These are phyloP conservation scores for Pascua sp. DNA, from an alignment of 1,284 basidiomycete species.

Conservation along the genomic window DNA sequence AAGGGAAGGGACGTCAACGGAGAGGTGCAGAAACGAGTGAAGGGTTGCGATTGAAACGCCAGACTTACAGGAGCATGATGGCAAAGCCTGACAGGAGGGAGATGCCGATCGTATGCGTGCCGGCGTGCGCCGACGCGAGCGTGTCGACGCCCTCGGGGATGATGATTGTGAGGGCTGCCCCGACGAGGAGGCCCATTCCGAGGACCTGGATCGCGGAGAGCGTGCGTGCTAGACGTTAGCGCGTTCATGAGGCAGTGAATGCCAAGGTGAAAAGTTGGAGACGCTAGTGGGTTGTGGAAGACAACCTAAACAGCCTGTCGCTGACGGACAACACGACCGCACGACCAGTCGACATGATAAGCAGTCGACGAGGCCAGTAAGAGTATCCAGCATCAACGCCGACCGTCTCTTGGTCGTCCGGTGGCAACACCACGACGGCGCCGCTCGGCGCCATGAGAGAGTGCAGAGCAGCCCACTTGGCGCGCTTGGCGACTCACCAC, in stretches of 20 bases:
- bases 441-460: not conserved
- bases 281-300: not conserved
- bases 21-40: conserved; percentile 33
- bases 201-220: conserved; percentile 64
- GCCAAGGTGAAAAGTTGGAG: too few relatives aligned
- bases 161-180: conserved; percentile 82
- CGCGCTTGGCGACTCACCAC: conserved; percentile 57
- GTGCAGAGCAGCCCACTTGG: not conserved
- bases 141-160: conserved; percentile 74
- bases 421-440: not conserved
- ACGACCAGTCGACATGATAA: too few relatives aligned
- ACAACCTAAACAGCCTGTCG: not conserved
- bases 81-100: conserved; percentile 75
- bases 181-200: conserved; percentile 79
- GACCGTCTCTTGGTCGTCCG: not conserved
- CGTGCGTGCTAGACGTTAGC: conserved; percentile 51
- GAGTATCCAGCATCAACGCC: too few relatives aligned
- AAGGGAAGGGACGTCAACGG: not conserved
- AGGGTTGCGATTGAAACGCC: too few relatives aligned
- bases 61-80: conserved; percentile 71
- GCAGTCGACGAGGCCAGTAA: too few relatives aligned
- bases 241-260: not conserved
- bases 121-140: conserved; percentile 46
- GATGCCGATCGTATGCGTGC: conserved; percentile 59
- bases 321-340: too few relatives aligned